phyloP scores from a whole-genome alignment of 495 filamentous ascomycete genomes.

The Penicillium turbatum region DNA sequence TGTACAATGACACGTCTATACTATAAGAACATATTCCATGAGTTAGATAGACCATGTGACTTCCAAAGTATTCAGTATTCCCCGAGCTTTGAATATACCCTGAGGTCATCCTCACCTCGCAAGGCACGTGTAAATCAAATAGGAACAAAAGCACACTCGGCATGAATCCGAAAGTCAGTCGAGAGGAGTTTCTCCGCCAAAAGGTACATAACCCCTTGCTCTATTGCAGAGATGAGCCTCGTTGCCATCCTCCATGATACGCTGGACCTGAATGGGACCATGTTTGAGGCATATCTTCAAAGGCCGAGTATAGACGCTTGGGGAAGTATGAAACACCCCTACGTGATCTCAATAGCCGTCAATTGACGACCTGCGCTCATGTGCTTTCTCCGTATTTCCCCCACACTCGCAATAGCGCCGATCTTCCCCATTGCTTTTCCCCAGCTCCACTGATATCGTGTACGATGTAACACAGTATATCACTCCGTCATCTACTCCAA shows the following conservation, averaged over 20 bases:
- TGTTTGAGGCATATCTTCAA: not conserved
- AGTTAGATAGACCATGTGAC: no score
- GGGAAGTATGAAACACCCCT: not conserved
- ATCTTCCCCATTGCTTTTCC: slow-evolving; percentile 1
- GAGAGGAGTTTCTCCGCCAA: not conserved
- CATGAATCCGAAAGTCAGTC: not conserved
- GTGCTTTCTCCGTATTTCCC: not conserved
- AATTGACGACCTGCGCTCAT: not conserved
- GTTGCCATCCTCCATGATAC: not conserved
- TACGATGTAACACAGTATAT: not conserved
- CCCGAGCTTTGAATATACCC: not conserved
- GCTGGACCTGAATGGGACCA: not conserved
- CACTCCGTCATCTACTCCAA: not conserved
- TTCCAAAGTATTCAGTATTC: not conserved
- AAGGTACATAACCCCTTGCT: no score
- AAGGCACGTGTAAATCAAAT: no score
- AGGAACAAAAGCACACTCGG: not conserved
- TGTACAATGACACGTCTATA: no score
- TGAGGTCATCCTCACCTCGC: not conserved
- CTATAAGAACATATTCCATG: no score
- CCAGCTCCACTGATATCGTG: not conserved
- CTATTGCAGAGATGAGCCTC: not conserved
- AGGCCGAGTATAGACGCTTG: not conserved
- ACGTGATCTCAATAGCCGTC: not conserved
- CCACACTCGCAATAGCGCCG: slow-evolving; percentile 3